Base-by-base conservation (phyloP, 805 yeast genomes). In the Candida ficus region DNA sequence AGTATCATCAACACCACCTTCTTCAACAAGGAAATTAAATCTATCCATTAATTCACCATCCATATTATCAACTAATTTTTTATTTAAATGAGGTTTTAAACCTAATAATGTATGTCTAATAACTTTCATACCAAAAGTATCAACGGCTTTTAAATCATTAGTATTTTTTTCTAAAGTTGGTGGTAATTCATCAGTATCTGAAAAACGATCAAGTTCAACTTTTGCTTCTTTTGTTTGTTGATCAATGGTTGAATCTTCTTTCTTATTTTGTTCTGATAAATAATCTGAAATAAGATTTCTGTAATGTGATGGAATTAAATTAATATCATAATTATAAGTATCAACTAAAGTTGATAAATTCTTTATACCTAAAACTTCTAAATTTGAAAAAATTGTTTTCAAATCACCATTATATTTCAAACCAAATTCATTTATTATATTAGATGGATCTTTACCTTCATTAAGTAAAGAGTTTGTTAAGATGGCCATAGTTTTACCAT, bases 51-150 rank as follows among this genome's bases (percentile, higher is more conserved):
- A 64, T 50, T 55, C 62, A 45, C 39, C 53, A 47, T 44, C 53
- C 28, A 67, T 50, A 8, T 66, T 63, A 13, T 59, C 47, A 20
- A 64, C 46, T 31, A 62, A 53, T 33, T 49, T 50, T 43, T 47
- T 57, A 53, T 45, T 57, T 41, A 35, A 12, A 40, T 60, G 39
- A 51, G 61, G 43, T 57, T 52, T 36, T 57, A 80, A 58, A 1
- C 80, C 84, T 18, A 78, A 56, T 29, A 89, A 67, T 3, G 91
- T 76, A 50, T 84, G 86, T 57, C 91, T 77, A 44, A 90, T 81
- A 13, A 81, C 82, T 49, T 80, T 81, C 63, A 89, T 71, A 11
- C 93, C 95, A 45, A 78, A 76, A 0, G 95, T 77, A 33, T 79
- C 81, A 8, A 87, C 95, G 1, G 95, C 70, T 35, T 64, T 62